phyloP scores from a whole-genome alignment of 768 basidiomycete genomes.

The Amanita brunnescens region DNA sequence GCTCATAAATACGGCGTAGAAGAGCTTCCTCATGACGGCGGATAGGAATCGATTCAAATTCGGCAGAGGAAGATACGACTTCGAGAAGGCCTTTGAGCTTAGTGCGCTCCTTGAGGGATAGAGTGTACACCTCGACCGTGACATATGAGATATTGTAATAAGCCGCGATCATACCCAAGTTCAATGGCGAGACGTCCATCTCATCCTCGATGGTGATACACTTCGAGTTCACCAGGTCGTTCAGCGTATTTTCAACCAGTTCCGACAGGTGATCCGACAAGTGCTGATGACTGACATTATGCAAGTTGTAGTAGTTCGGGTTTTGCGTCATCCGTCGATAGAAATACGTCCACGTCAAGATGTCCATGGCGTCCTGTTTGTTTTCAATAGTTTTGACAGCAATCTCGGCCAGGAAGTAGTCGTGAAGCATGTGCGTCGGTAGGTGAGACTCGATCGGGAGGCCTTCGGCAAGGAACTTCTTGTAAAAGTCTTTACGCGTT shows the following conservation, averaged over 20 bases:
- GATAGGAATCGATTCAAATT: constrained; percentile 93
- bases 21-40: constrained; percentile 86
- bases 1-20: constrained; percentile 87
- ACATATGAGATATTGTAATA: constrained; percentile 95
- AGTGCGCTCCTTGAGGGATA: constrained; percentile 92
- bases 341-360: constrained; percentile 98
- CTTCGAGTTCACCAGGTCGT: constrained; percentile 88
- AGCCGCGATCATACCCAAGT: constrained; percentile 97
- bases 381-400: constrained; percentile 99
- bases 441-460: constrained; percentile 95
- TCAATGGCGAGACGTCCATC: constrained; percentile 86
- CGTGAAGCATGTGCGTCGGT: constrained; percentile 83
- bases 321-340: constrained; percentile 98
- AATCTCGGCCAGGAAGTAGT: constrained; percentile 97
- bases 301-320: constrained; percentile 89
- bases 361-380: constrained; percentile 98
- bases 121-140: constrained; percentile 93
- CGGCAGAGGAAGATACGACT: constrained; percentile 93
- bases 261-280: constrained; percentile 95
- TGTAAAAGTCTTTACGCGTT: constrained; percentile 97
- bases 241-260: constrained; percentile 88
- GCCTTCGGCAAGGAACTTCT: constrained; percentile 96
- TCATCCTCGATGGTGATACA: constrained; percentile 94
- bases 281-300: constrained; percentile 93
- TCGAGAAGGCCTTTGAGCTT: constrained; percentile 96